phyloP scores from a whole-genome alignment of 1,284 basidiomycete species.

The Leccinum subrobustum region DNA sequence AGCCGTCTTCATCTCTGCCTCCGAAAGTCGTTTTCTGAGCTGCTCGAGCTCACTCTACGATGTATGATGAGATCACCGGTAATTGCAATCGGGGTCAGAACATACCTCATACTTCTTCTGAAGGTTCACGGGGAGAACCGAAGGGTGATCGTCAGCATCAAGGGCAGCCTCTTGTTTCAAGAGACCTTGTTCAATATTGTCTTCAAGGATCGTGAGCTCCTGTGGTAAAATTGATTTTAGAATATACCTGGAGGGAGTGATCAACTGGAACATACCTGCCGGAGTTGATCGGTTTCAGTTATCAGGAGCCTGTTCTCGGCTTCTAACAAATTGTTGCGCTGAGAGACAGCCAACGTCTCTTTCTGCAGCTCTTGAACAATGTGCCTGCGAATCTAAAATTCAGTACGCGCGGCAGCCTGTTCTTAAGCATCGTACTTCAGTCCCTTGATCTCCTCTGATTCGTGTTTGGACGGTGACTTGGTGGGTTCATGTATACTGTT shows the following conservation, averaged over 20 bases:
- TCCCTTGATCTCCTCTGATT: constrained; percentile 66
- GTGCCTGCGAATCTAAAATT: constrained; percentile 48
- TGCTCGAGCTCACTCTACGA: constrained; percentile 64
- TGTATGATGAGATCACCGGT: constrained; percentile 9
- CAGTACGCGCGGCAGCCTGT: constrained; percentile 5
- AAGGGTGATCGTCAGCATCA: constrained; percentile 31
- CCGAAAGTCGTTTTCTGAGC: constrained; percentile 63
- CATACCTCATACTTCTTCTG: constrained; percentile 56
- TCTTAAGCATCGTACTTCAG: constrained; percentile 56
- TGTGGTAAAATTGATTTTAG: constrained; percentile 30
- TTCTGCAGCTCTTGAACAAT: constrained; percentile 87
- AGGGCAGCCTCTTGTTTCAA: constrained; percentile 50
- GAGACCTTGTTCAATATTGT: constrained; percentile 67
- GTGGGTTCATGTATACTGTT: constrained; percentile 37
- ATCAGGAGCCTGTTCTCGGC: constrained; percentile 74
- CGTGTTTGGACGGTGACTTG: constrained; percentile 46
- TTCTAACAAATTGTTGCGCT: constrained; percentile 70
- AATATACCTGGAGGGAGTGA: neutral
- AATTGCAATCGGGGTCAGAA: constrained; percentile 5
- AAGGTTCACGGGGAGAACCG: constrained; percentile 34
- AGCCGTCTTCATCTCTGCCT: constrained; percentile 71
- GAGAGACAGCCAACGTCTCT: constrained; percentile 66
- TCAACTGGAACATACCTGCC: constrained; percentile 48
- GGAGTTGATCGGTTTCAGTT: constrained; percentile 77
- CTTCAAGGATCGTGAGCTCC: constrained; percentile 73